Evolutionary conservation across 2,329 filamentous ascomycete genomes (phyloP).

Genomic region (Alternaria alternata): DNA sequence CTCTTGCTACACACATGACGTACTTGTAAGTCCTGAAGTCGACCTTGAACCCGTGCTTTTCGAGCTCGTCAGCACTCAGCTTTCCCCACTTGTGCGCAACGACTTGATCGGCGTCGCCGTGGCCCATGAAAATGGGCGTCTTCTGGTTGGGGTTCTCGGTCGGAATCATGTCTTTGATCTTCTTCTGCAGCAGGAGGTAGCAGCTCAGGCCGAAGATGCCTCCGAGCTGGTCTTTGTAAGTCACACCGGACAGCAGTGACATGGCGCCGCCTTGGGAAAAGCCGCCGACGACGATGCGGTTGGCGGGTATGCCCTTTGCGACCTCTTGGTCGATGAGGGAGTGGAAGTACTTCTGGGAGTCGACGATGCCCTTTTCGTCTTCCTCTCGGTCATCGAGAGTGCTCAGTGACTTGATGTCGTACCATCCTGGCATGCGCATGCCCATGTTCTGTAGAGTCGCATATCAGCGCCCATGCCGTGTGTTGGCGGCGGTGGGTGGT

Average conservation of each 20-base stretch:
- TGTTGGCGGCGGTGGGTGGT: background rate
- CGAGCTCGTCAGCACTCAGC: slow-evolving; percentile 71
- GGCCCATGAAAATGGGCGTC: slow-evolving; percentile 87
- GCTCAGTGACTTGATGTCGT: slow-evolving; percentile 69
- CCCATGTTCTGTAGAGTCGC: slow-evolving; percentile 68
- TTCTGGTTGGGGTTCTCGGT: slow-evolving; percentile 68
- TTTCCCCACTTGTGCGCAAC: slow-evolving; percentile 75
- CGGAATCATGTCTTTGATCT: slow-evolving; percentile 61
- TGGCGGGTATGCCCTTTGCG: slow-evolving; percentile 78
- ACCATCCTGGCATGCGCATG: slow-evolving; percentile 87
- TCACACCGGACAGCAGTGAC: slow-evolving; percentile 81
- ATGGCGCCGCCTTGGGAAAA: slow-evolving; percentile 91
- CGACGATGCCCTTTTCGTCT: slow-evolving; percentile 77
- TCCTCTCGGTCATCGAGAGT: slow-evolving; percentile 59
- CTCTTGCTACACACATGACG: slow-evolving; percentile 33
- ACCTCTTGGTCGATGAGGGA: slow-evolving; percentile 81
- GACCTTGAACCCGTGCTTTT: slow-evolving; percentile 74
- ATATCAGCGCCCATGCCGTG: slow-evolving; percentile 9
- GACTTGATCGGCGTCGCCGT: slow-evolving; percentile 80
- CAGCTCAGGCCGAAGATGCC: slow-evolving; percentile 86
- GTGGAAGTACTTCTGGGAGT: slow-evolving; percentile 78
- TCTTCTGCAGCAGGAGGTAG: slow-evolving; percentile 77
- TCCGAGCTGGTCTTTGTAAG: slow-evolving; percentile 76
- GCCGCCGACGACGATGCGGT: slow-evolving; percentile 85
- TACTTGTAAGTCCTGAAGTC: slow-evolving; percentile 79